Conservation (phyloP, 495 filamentous ascomycete genomes). For the Xylaria flabelliformis region DNA sequence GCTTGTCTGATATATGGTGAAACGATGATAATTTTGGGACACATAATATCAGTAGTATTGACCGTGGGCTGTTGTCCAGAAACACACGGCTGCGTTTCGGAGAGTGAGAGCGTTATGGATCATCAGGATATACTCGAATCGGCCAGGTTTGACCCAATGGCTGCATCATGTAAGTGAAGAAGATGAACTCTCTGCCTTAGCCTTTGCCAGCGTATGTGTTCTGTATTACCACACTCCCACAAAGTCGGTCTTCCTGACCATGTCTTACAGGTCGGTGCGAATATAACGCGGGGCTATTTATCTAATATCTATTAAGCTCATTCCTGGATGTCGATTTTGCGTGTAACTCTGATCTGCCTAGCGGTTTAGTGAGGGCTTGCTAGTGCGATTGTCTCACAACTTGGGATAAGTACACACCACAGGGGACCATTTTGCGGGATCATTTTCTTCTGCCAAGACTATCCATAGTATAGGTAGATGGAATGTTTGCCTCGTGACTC, state of each 20-base stretch:
- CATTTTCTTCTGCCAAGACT: conserved; percentile 22
- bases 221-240: not conserved
- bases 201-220: not conserved
- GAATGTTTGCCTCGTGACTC: conserved; percentile 24
- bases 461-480: not conserved
- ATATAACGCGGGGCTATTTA: conserved; percentile 26
- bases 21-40: not conserved
- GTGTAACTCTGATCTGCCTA: conserved; percentile 17
- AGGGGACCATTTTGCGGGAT: not conserved
- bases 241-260: not conserved
- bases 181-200: not conserved
- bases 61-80: not conserved
- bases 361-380: conserved; percentile 10
- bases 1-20: not conserved
- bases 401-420: conserved; percentile 4
- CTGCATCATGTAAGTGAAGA: not conserved
- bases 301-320: conserved; percentile 17
- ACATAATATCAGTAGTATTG: not conserved
- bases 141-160: not conserved
- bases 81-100: not conserved
- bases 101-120: not conserved
- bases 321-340: conserved; percentile 25
- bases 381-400: conserved; percentile 23
- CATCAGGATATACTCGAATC: not conserved
- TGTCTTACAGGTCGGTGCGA: conserved; percentile 25